Evolutionary conservation across 2,329 filamentous ascomycete genomes (phyloP), one percentile per base, ranked within the genome.

Genomic region (Fusarium globosum): DNA sequence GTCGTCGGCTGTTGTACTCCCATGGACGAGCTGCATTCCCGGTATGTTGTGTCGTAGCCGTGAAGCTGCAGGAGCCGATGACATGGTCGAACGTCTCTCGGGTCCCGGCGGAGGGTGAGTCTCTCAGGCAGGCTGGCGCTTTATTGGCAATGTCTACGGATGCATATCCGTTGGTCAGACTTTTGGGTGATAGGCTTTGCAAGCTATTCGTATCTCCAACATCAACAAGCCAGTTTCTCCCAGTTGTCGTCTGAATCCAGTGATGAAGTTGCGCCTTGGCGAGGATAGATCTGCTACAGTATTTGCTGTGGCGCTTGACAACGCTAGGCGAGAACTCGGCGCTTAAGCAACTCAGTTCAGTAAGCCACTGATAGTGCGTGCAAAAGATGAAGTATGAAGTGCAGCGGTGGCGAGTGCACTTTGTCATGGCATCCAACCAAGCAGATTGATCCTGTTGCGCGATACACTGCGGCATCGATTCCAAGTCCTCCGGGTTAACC

Each of bases 401-500:
- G 43, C 72, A 74, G 23, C 65, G 61, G 33, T 57, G 45, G 12
- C 20, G 23, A 30, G 72, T 74, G 15, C 72, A 74, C 35, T 35
- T 51, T 6, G 61, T 70, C 72, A 74, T 74, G 16, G 55, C 21
- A 21, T n/a, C 45, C 6, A 74, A 26, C 72, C 72, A 74, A 23
- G 36, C 21, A 2, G 51, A 36, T 9, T 49, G 57, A 26, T 74
- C 61, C 16, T 74, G 72, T 16, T 75, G 68, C 2, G 59, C 48
- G 33, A 75, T 62, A 21, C 69, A 74, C 30, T 75, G 72, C 2
- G 72, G 72, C 72, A 70, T 74, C n/a, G n/a, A n/a, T n/a, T n/a
- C n/a, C 2, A 75, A 20, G 30, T 70, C 72, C 26, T 74, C 72
- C 2, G 72, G 69, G 2, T 62, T 70, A 3, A 75, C 61, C 72